These are phyloP conservation scores for Puya raimondii DNA, from an alignment of 176 grass and related monocot species.

Conservation along the genomic window DNA sequence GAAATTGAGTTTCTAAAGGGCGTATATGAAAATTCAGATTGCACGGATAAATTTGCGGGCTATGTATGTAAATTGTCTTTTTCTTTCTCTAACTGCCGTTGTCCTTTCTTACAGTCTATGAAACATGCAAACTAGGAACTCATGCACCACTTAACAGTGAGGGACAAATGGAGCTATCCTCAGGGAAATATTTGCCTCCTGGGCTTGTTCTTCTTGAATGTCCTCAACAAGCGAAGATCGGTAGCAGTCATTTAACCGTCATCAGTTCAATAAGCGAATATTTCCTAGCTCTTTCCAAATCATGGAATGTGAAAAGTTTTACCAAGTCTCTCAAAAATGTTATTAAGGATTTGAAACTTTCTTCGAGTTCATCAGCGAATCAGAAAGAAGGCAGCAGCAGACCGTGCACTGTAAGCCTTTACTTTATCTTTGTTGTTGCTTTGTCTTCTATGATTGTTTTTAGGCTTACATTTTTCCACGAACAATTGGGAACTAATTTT, in stretches of 20 bases:
- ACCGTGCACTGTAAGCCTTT: conserved; percentile 70
- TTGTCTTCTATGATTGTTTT: conserved; percentile 20
- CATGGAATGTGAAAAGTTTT: conserved; percentile 75
- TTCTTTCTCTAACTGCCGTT: conserved; percentile 17
- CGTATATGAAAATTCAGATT: too few relatives aligned
- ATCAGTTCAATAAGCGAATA: conserved; percentile 66
- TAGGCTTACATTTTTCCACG: background rate
- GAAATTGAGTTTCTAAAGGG: too few relatives aligned
- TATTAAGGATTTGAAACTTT: conserved; percentile 74
- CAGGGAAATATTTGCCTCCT: conserved; percentile 58
- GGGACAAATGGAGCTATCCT: conserved; percentile 60
- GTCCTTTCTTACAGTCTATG: conserved; percentile 57
- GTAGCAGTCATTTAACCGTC: conserved; percentile 37
- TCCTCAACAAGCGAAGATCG: conserved; percentile 74
- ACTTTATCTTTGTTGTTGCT: background rate
- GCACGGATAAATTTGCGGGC: background rate
- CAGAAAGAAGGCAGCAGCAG: conserved; percentile 78
- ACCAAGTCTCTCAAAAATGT: conserved; percentile 53
- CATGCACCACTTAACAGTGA: conserved; percentile 59
- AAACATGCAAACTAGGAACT: conserved; percentile 84
- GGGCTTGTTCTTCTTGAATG: conserved; percentile 79
- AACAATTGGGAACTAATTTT: too few relatives aligned
- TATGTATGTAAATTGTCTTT: conserved; percentile 7
- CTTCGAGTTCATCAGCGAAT: conserved; percentile 54
- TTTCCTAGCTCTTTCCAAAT: conserved; percentile 73